phyloP scores from a whole-genome alignment of 2,329 filamentous ascomycete genomes.

The Kalaharituber pfeilii region DNA sequence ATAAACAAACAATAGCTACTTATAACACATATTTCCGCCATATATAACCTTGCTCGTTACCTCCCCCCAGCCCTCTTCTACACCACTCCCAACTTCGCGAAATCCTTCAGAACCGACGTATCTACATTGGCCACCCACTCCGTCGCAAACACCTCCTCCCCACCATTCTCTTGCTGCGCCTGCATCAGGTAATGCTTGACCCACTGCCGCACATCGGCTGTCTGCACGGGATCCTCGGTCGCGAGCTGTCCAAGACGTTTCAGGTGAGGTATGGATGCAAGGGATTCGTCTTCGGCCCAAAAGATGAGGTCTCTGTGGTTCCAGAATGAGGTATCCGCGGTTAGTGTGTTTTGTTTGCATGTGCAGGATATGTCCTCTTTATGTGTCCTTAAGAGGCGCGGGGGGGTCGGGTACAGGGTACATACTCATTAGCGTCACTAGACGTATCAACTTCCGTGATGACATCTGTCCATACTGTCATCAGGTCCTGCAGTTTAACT shows the following conservation, averaged over 20 bases:
- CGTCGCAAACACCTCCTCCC: slow-evolving; percentile 46
- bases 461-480: slow-evolving; percentile 58
- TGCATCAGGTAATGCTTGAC: slow-evolving; percentile 44
- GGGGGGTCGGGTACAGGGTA: background rate
- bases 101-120: slow-evolving; percentile 49
- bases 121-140: slow-evolving; percentile 61
- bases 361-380: no score
- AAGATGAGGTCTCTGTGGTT: slow-evolving; percentile 19
- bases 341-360: no score
- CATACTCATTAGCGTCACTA: slow-evolving; percentile 33
- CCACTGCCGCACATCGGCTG: slow-evolving; percentile 45
- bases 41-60: background rate
- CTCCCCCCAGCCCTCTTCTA: background rate
- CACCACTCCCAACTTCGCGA: slow-evolving; percentile 29
- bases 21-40: no score
- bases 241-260: slow-evolving; percentile 26
- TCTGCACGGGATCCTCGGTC: slow-evolving; percentile 49
- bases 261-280: background rate
- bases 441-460: slow-evolving; percentile 42
- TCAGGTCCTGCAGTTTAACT: slow-evolving; percentile 49
- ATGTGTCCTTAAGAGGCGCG: no score
- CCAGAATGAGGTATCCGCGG: no score
- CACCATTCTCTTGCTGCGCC: slow-evolving; percentile 43
- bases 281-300: slow-evolving; percentile 15
- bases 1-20: no score